Evolutionary conservation across 352 stramenopile species (phyloP).

Genomic region (Phytophthora crassamura): DNA sequence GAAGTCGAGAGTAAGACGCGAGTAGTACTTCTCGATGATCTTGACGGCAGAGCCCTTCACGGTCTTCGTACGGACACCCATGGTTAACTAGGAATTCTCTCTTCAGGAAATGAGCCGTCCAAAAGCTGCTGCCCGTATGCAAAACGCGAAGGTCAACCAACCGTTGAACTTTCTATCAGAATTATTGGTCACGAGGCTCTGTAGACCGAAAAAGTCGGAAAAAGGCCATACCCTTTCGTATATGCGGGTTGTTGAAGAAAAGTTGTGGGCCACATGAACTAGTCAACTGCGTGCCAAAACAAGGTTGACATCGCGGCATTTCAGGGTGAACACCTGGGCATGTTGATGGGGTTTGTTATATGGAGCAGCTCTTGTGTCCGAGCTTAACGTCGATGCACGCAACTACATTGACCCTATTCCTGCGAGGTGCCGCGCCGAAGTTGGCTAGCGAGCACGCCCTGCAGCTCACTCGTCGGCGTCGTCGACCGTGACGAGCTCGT

Average conservation of each 20-base stretch:
- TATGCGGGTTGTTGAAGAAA: conserved; percentile 22
- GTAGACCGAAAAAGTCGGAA: neutral
- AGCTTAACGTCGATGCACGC: conserved; percentile 33
- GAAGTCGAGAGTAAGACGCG: conserved; percentile 99
- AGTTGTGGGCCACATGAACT: conserved; percentile 19
- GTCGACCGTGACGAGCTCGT: conserved; percentile 85
- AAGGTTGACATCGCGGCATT: conserved; percentile 7
- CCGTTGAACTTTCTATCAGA: conserved; percentile 9
- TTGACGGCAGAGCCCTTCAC: conserved; percentile 99
- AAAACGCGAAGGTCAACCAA: conserved; percentile 12
- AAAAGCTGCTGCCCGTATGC: too few species aligned
- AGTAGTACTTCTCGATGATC: conserved; percentile 99
- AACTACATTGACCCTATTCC: conserved; percentile 36
- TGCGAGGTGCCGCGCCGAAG: conserved; percentile 13
- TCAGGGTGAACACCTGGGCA: conserved; percentile 14
- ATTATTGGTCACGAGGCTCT: conserved; percentile 13
- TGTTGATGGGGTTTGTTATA: conserved; percentile 10
- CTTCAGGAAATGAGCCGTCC: conserved; percentile 37
- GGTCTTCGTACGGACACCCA: conserved; percentile 99
- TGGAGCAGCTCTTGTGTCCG: conserved; percentile 17
- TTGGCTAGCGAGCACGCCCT: conserved; percentile 10
- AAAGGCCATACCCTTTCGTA: conserved; percentile 28
- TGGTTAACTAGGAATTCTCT: conserved; percentile 62
- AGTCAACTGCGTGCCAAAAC: conserved; percentile 9
- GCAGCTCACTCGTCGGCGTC: conserved; percentile 54